A percentile compares a stretch with the other conserved stretches of the same genome.
Evolutionary conservation across 805 yeast species (phyloP).

Genomic region (Yarrowia sp.): DNA sequence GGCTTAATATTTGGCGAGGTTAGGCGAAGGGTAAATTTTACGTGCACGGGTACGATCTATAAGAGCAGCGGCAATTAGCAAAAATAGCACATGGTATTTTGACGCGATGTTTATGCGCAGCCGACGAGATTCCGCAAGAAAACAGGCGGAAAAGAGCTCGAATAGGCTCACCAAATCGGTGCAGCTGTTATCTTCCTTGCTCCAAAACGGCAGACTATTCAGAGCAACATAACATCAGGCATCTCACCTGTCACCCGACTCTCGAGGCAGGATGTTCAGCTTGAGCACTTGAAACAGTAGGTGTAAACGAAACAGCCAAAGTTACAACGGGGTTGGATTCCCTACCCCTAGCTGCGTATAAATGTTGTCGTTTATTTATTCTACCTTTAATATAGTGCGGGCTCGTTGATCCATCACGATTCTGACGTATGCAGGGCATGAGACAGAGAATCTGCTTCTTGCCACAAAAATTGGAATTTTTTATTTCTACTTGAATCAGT

Average conservation of each 20-base stretch:
- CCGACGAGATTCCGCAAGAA: too few species aligned
- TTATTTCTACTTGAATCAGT: background rate
- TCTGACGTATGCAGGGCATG: conserved; percentile 16
- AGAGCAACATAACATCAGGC: background rate
- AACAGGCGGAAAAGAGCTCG: too few species aligned
- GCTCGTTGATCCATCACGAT: background rate
- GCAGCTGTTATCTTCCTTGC: background rate
- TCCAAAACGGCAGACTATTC: too few species aligned
- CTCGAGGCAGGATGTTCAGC: too few species aligned
- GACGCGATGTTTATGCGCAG: background rate
- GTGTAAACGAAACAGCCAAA: too few species aligned
- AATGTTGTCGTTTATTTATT: background rate
- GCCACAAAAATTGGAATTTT: background rate
- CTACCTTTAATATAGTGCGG: background rate
- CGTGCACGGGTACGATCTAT: background rate
- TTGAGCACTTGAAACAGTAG: too few species aligned
- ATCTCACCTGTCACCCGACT: background rate
- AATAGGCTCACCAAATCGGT: background rate
- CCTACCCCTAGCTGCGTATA: too few species aligned
- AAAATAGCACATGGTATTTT: background rate
- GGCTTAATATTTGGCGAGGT: conserved; percentile 12
- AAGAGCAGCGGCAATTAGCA: background rate
- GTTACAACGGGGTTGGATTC: too few species aligned
- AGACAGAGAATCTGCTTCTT: too few species aligned
- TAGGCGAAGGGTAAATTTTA: background rate